Conservation (phyloP, 331 rosid genomes). For the Acacia pycnantha region DNA sequence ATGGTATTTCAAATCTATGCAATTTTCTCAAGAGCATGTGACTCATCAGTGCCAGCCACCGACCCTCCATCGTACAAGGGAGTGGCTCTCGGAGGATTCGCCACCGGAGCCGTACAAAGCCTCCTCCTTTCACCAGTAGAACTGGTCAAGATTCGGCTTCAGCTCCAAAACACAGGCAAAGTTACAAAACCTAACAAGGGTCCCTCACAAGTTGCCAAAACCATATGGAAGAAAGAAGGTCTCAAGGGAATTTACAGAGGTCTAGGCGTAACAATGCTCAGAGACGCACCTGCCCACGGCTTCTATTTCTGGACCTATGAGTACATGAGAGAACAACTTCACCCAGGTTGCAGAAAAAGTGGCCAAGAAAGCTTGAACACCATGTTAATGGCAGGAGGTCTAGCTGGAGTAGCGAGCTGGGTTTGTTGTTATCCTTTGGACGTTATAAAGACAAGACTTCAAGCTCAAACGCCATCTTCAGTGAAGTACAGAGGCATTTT, state of each 20-base stretch:
- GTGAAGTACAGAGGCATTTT: constrained; percentile 55
- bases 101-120: constrained; percentile 77
- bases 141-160: constrained; percentile 73
- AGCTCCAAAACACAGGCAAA: constrained; percentile 41
- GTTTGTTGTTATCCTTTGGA: constrained; percentile 74
- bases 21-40: constrained; percentile 62
- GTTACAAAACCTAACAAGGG: constrained; percentile 37
- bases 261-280: constrained; percentile 57
- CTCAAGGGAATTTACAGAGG: constrained; percentile 69
- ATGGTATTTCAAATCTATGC: constrained; percentile 82
- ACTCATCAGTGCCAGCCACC: constrained; percentile 35
- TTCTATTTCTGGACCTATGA: constrained; percentile 82
- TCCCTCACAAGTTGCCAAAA: constrained; percentile 49
- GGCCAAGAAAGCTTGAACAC: constrained; percentile 64
- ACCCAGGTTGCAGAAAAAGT: constrained; percentile 71
- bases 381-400: constrained; percentile 76
- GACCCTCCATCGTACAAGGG: constrained; percentile 81
- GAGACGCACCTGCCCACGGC: constrained; percentile 75
- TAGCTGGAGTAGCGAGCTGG: constrained; percentile 86
- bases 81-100: constrained; percentile 72
- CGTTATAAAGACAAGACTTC: constrained; percentile 76
- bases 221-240: constrained; percentile 68
- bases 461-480: constrained; percentile 56
- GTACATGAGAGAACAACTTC: constrained; percentile 71
- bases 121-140: constrained; percentile 68